Conservation (phyloP, 1,284 basidiomycete species). For the Pterula multifida region DNA sequence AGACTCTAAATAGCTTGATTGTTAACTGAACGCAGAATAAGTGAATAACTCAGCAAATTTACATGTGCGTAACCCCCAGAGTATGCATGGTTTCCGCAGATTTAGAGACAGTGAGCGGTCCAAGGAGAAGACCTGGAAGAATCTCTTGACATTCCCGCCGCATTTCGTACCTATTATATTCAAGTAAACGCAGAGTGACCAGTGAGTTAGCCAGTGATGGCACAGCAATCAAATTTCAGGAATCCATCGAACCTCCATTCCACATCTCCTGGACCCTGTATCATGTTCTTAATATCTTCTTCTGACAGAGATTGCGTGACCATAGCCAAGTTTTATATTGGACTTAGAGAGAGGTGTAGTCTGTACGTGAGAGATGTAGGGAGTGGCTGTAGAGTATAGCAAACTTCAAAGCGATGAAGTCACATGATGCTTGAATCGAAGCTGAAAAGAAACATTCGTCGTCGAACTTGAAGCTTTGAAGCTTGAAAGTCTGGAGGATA, state of each 20-base stretch:
- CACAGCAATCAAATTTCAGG: no score
- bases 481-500: no score
- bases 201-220: constrained; percentile 1
- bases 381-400: no score
- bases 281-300: constrained; percentile 35
- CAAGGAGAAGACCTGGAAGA: constrained; percentile 72
- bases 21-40: constrained; percentile 8
- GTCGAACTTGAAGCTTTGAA: no score
- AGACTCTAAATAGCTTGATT: constrained; percentile 40
- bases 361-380: no score
- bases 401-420: no score
- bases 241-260: constrained; percentile 54
- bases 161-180: constrained; percentile 78
- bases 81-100: constrained; percentile 54
- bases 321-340: no score
- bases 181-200: constrained; percentile 5
- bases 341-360: no score
- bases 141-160: constrained; percentile 88
- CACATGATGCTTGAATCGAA: no score
- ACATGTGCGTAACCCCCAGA: constrained; percentile 83
- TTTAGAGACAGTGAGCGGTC: constrained; percentile 82
- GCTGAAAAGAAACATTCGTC: no score
- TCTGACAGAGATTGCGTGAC: constrained; percentile 11
- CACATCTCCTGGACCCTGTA: constrained; percentile 64
- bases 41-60: constrained; percentile 17